Evolutionary conservation across 2,329 filamentous ascomycete genomes (phyloP).

Genomic region (Hypoxylon sp.): DNA sequence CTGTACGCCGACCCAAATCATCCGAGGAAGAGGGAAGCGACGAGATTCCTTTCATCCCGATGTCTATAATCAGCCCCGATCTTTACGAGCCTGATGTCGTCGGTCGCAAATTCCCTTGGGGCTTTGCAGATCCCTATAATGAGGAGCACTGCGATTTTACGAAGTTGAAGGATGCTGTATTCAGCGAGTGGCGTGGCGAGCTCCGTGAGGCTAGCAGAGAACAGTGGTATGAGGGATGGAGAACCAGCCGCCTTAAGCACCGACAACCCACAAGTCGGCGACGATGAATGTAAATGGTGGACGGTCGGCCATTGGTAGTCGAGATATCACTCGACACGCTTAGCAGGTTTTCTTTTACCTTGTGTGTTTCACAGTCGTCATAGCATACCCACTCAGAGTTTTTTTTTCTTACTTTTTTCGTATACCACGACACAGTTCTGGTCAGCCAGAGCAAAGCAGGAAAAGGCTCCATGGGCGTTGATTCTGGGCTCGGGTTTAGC

Average conservation of each 20-base stretch:
- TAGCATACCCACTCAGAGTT: slow-evolving; percentile 49
- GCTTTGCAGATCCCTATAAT: slow-evolving; percentile 94
- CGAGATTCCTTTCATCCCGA: slow-evolving; percentile 80
- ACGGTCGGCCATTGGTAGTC: slow-evolving; percentile 18
- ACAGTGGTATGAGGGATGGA: slow-evolving; percentile 96
- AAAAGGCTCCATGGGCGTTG: slow-evolving; percentile 45
- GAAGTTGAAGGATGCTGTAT: slow-evolving; percentile 90
- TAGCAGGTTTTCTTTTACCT: slow-evolving; percentile 44
- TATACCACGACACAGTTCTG: slow-evolving; percentile 47
- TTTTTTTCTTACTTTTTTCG: slow-evolving; percentile 45
- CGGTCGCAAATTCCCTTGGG: slow-evolving; percentile 95
- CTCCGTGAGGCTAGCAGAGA: slow-evolving; percentile 91
- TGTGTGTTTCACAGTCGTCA: slow-evolving; percentile 46
- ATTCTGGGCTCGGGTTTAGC: slow-evolving; percentile 43
- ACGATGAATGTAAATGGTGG: slow-evolving; percentile 53
- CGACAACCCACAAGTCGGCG: slow-evolving; percentile 59
- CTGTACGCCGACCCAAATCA: slow-evolving; percentile 62
- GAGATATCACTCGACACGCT: slow-evolving; percentile 45
- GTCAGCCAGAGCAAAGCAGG: slow-evolving; percentile 42
- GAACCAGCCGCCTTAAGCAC: slow-evolving; percentile 77
- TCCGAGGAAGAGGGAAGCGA: slow-evolving; percentile 63
- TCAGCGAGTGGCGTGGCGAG: slow-evolving; percentile 92
- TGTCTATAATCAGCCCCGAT: slow-evolving; percentile 95
- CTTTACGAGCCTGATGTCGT: slow-evolving; percentile 85
- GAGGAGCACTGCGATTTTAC: slow-evolving; percentile 94